These are phyloP conservation scores for Pseudocercospora pini-densiflorae DNA, from an alignment of 2,329 filamentous ascomycete genomes.

Conservation along the genomic window DNA sequence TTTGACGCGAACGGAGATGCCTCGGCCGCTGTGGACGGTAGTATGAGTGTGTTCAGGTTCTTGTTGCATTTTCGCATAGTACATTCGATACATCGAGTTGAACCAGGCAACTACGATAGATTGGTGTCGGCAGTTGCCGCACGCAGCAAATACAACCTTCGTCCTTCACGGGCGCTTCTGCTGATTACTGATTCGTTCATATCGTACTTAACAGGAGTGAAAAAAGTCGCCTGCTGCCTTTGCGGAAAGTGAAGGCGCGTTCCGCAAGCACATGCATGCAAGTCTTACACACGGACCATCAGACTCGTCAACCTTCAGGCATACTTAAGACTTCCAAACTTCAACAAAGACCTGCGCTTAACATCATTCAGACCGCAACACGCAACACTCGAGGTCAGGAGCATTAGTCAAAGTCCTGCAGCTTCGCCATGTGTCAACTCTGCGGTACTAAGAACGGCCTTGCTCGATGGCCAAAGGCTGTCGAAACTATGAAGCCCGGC, in stretches of 20 bases:
- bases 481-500: slow-evolving; percentile 22
- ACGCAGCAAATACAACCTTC: neutral
- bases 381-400: neutral
- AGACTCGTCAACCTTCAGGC: neutral
- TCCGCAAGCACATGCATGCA: neutral
- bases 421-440: slow-evolving; percentile 29
- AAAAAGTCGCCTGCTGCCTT: neutral
- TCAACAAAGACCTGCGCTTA: neutral
- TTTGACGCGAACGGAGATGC: slow-evolving; percentile 51
- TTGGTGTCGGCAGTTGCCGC: neutral
- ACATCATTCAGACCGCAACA: neutral
- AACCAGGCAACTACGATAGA: slow-evolving; percentile 16
- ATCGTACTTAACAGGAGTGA: neutral
- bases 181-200: neutral
- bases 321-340: neutral
- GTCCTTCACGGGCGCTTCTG: neutral
- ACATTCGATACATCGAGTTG: neutral
- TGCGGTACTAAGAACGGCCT: slow-evolving; percentile 27
- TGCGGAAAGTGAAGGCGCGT: neutral
- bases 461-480: slow-evolving; percentile 25
- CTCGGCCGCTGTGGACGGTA: slow-evolving; percentile 67
- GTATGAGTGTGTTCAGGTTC: slow-evolving; percentile 31
- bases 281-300: neutral
- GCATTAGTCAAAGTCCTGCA: neutral
- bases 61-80: neutral